Conservation (phyloP, 2,329 filamentous ascomycete species). For the Aquanectria penicillioides region DNA sequence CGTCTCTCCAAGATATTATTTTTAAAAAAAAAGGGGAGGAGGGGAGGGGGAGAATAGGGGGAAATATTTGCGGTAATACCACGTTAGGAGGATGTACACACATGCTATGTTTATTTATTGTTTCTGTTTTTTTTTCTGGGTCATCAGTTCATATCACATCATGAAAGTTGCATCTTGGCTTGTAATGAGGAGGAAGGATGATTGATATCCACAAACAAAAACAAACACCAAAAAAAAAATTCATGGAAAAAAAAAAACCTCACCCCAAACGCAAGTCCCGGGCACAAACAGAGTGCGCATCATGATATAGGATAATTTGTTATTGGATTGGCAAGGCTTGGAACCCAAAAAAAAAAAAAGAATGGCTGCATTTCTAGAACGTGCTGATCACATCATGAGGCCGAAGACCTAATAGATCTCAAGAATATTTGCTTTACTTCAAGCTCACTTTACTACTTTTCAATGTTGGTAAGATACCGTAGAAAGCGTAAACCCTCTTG, state of each 20-base stretch:
- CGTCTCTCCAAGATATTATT: not conserved
- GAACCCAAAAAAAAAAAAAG: too few species aligned
- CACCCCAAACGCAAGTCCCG: not conserved
- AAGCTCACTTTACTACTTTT: not conserved
- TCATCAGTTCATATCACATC: too few species aligned
- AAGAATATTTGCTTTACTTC: not conserved
- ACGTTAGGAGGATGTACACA: constrained; percentile 11
- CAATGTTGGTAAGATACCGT: constrained; percentile 8
- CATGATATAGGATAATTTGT: not conserved
- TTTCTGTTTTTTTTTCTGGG: not conserved
- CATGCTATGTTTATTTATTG: constrained; percentile 16
- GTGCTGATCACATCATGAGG: constrained; percentile 9
- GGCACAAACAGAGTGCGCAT: constrained; percentile 10
- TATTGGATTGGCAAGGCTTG: not conserved
- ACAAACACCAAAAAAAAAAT: not conserved
- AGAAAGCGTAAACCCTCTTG: constrained; percentile 20
- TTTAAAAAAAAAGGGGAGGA: too few species aligned
- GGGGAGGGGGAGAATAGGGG: not conserved
- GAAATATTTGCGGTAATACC: constrained; percentile 5
- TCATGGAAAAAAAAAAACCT: not conserved
- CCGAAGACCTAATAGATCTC: not conserved
- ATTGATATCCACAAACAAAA: not conserved
- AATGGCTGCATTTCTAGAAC: constrained; percentile 17
- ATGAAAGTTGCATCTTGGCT: not conserved
- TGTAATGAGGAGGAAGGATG: constrained; percentile 14